Evolutionary conservation across 306 rosid species (phyloP).

Genomic region (Trifolium pratense): DNA sequence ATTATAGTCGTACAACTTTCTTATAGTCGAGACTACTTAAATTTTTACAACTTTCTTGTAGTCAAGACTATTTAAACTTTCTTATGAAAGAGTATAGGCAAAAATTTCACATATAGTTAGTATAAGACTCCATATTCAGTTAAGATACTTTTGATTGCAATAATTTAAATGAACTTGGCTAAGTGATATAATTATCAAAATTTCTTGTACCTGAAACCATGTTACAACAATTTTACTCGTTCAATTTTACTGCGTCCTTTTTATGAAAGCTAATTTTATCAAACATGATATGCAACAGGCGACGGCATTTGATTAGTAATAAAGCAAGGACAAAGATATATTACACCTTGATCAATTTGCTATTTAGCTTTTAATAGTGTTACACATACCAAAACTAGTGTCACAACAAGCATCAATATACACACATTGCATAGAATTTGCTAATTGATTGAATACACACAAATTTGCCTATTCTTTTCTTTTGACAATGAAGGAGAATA

Average conservation of each 20-base stretch:
- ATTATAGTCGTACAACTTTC: too few relatives aligned
- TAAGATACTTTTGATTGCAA: neutral
- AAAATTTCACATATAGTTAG: neutral
- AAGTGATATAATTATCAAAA: neutral
- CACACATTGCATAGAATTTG: conserved; percentile 16
- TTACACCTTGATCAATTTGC: neutral
- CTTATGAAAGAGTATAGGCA: neutral
- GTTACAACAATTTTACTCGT: neutral
- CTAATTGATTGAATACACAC: conserved; percentile 34
- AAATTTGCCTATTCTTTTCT: conserved; percentile 30
- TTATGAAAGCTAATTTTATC: neutral
- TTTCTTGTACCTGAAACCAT: neutral
- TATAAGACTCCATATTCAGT: neutral
- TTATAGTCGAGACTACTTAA: too few relatives aligned
- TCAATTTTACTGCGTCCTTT: neutral
- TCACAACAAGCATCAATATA: conserved; percentile 39
- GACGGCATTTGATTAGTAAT: too few relatives aligned
- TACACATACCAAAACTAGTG: conserved; percentile 30
- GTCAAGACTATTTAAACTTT: too few relatives aligned
- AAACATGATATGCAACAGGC: neutral
- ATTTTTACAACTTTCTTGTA: too few relatives aligned
- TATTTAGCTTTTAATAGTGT: conserved; percentile 5
- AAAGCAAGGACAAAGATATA: too few relatives aligned
- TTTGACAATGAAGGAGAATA: conserved; percentile 21
- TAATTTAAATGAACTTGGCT: neutral